phyloP scores from a whole-genome alignment of 352 stramenopile species.

The Phytophthora megakarya region DNA sequence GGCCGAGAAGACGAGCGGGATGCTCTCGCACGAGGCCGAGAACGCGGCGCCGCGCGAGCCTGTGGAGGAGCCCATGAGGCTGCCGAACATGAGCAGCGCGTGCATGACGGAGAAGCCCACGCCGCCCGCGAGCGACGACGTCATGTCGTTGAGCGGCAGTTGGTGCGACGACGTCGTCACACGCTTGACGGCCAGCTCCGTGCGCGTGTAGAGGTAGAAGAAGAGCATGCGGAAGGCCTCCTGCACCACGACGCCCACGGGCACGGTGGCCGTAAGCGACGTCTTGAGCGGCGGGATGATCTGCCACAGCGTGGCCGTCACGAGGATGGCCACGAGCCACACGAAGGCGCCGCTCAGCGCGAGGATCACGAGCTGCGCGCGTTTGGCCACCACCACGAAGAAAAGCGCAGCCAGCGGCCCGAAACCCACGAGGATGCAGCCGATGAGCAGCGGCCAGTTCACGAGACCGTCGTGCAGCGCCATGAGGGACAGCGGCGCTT shows the following conservation, averaged over 20 bases:
- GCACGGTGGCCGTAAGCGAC: slow-evolving; percentile 77
- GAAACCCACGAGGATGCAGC: slow-evolving; percentile 81
- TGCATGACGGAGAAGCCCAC: slow-evolving; percentile 87
- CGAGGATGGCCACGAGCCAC: slow-evolving; percentile 82
- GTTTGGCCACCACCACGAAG: slow-evolving; percentile 78
- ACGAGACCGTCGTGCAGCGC: slow-evolving; percentile 68
- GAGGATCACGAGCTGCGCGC: slow-evolving; percentile 86
- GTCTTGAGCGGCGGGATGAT: slow-evolving; percentile 77
- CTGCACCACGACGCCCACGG: slow-evolving; percentile 69
- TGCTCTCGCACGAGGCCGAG: slow-evolving; percentile 65
- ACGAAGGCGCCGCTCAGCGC: slow-evolving; percentile 80
- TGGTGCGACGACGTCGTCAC: slow-evolving; percentile 80
- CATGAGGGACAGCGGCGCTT: slow-evolving; percentile 38
- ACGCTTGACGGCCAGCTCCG: slow-evolving; percentile 70
- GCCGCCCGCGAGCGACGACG: slow-evolving; percentile 75
- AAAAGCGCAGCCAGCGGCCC: slow-evolving; percentile 76
- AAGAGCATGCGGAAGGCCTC: slow-evolving; percentile 73
- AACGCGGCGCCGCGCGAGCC: slow-evolving; percentile 74
- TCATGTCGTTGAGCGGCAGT: slow-evolving; percentile 86
- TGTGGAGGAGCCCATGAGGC: slow-evolving; percentile 69
- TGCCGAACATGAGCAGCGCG: slow-evolving; percentile 86
- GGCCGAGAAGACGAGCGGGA: slow-evolving; percentile 75
- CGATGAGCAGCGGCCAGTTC: slow-evolving; percentile 88
- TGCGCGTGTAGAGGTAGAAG: slow-evolving; percentile 81
- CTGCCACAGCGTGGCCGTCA: slow-evolving; percentile 76